Conservation (phyloP, 2,329 filamentous ascomycete species). For the Cladophialophora yegresii region DNA sequence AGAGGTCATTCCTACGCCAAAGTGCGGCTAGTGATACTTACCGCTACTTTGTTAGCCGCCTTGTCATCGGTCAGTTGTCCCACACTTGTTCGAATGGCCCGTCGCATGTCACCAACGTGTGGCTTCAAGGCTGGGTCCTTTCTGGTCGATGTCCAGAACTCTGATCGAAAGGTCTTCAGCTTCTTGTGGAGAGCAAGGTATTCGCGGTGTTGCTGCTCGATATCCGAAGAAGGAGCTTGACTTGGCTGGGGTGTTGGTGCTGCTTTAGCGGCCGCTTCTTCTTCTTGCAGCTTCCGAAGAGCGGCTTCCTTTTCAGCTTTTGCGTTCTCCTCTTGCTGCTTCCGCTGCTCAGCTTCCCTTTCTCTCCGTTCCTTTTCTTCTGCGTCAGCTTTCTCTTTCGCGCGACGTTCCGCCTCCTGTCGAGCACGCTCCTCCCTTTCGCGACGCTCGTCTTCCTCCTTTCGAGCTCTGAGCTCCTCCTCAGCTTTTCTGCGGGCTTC, state of each 20-base stretch:
- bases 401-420: slow-evolving; percentile 52
- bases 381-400: slow-evolving; percentile 50
- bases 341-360: slow-evolving; percentile 31
- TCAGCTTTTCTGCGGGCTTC: slow-evolving; percentile 40
- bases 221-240: slow-evolving; percentile 35
- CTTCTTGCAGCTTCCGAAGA: slow-evolving; percentile 18
- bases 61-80: slow-evolving; percentile 71
- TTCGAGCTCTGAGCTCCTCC: slow-evolving; percentile 43
- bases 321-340: background rate
- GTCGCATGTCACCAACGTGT: slow-evolving; percentile 69
- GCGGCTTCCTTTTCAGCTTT: slow-evolving; percentile 34
- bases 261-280: slow-evolving; percentile 18
- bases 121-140: slow-evolving; percentile 62
- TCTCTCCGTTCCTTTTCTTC: slow-evolving; percentile 42
- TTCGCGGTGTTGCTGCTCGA: slow-evolving; percentile 49
- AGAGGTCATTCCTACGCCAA: background rate
- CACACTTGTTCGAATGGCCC: slow-evolving; percentile 69
- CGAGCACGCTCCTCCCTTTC: slow-evolving; percentile 41
- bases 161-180: slow-evolving; percentile 62
- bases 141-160: slow-evolving; percentile 58
- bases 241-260: background rate
- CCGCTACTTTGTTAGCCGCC: slow-evolving; percentile 61
- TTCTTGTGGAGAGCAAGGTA: slow-evolving; percentile 65
- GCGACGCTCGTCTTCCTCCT: slow-evolving; percentile 48
- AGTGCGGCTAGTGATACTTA: slow-evolving; percentile 42